phyloP scores from a whole-genome alignment of 148 eudicot species.

The Cornus controversa region DNA sequence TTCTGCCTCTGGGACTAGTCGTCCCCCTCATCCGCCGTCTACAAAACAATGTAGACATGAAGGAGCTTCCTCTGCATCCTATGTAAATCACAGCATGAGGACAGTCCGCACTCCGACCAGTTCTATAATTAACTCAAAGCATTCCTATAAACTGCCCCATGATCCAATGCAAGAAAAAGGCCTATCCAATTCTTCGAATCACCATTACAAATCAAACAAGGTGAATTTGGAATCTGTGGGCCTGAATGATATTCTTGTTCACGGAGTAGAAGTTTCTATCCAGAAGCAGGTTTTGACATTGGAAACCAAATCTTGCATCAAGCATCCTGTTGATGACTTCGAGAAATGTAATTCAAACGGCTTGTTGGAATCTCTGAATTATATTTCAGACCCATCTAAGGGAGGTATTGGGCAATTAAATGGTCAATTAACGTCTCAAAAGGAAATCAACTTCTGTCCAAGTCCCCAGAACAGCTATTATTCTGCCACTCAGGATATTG shows the following conservation, averaged over 20 bases:
- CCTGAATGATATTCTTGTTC: constrained; percentile 22
- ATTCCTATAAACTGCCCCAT: constrained; percentile 18
- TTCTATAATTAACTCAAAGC: constrained; percentile 20
- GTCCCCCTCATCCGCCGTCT: not conserved
- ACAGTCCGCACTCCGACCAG: constrained; percentile 8
- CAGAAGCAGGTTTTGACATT: constrained; percentile 31
- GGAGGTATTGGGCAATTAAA: constrained; percentile 22
- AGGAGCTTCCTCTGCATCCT: not conserved
- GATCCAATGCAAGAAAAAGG: constrained; percentile 15
- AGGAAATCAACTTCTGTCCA: constrained; percentile 37
- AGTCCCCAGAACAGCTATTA: constrained; percentile 79
- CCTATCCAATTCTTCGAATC: constrained; percentile 1
- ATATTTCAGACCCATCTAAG: constrained; percentile 20
- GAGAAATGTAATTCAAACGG: constrained; percentile 27
- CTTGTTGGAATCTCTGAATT: constrained; percentile 19
- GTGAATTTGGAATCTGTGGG: constrained; percentile 27
- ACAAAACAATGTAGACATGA: not conserved
- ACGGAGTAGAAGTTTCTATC: constrained; percentile 23
- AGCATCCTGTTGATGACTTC: constrained; percentile 37
- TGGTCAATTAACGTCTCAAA: constrained; percentile 28
- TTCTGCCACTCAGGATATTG: constrained; percentile 64
- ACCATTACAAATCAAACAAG: constrained; percentile 13
- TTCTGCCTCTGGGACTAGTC: not conserved
- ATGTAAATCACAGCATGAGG: constrained; percentile 17
- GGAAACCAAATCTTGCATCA: constrained; percentile 31